Evolutionary conservation across 106 monocot species (phyloP).

Genomic region (Amphibolis antarctica): DNA sequence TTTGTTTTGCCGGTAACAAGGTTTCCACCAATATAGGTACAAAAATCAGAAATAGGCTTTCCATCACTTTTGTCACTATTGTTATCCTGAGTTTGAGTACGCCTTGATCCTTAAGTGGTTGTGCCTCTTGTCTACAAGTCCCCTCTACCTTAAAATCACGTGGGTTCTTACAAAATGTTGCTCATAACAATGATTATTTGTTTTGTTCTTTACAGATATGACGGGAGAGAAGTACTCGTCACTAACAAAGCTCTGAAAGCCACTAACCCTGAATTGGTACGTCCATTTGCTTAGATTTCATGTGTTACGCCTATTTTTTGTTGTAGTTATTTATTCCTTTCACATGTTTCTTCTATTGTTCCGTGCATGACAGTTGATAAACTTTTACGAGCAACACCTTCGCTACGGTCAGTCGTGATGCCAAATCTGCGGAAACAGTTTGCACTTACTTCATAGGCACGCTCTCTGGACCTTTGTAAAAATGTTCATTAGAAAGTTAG

Average conservation of each 20-base stretch:
- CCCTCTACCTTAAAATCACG: too few species aligned
- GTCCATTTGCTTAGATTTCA: not conserved
- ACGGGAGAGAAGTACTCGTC: slow-evolving; percentile 7
- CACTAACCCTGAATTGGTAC: slow-evolving; percentile 5
- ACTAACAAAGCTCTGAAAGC: slow-evolving; percentile 5
- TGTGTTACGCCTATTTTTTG: not conserved
- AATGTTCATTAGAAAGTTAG: too few species aligned
- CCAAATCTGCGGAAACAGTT: not conserved
- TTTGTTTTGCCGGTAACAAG: too few species aligned
- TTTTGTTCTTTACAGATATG: not conserved
- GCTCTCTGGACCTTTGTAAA: too few species aligned
- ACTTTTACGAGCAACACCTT: slow-evolving; percentile 11
- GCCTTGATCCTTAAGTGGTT: not conserved
- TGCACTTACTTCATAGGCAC: too few species aligned
- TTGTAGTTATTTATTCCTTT: not conserved
- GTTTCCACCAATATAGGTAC: too few species aligned
- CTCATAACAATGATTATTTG: not conserved
- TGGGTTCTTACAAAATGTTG: not conserved
- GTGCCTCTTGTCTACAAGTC: not conserved
- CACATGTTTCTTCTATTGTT: not conserved
- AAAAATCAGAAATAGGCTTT: too few species aligned
- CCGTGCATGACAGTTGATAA: slow-evolving; percentile 5
- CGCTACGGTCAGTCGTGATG: slow-evolving; percentile 1
- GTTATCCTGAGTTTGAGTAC: too few species aligned
- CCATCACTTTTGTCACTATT: too few species aligned